phyloP scores from a whole-genome alignment of 148 eudicot genomes.

The Polygonum maritimum region DNA sequence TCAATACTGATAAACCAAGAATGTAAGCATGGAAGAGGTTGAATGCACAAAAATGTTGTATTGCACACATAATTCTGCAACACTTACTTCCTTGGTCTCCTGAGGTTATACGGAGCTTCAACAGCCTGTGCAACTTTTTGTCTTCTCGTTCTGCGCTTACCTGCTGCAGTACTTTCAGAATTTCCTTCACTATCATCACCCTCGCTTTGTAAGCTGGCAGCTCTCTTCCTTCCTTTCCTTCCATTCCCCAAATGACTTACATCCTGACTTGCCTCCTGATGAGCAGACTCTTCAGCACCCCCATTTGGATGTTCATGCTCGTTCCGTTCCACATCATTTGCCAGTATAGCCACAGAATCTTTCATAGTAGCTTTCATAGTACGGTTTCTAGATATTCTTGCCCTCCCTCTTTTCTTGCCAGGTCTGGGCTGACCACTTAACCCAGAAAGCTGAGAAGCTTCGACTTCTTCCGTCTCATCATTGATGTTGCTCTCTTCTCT shows the following conservation, averaged over 20 bases:
- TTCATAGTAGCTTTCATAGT: slow-evolving; percentile 37
- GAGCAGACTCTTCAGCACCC: slow-evolving; percentile 35
- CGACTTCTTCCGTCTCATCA: slow-evolving; percentile 28
- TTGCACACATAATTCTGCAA: neutral
- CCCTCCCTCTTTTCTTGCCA: slow-evolving; percentile 28
- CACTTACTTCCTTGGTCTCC: slow-evolving; percentile 63
- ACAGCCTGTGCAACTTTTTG: slow-evolving; percentile 39
- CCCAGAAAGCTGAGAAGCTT: slow-evolving; percentile 43
- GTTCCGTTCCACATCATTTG: slow-evolving; percentile 28
- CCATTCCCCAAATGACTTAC: slow-evolving; percentile 29
- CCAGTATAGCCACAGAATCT: slow-evolving; percentile 42
- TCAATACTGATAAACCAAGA: neutral
- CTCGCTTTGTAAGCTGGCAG: slow-evolving; percentile 41
- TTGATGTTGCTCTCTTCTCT: slow-evolving; percentile 20
- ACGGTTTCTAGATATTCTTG: slow-evolving; percentile 27
- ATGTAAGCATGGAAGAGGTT: slow-evolving; percentile 1
- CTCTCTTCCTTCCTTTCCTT: slow-evolving; percentile 52
- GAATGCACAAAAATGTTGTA: neutral
- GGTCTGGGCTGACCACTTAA: slow-evolving; percentile 24
- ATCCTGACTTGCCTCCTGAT: slow-evolving; percentile 32
- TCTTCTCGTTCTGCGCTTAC: slow-evolving; percentile 57
- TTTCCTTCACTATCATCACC: slow-evolving; percentile 50
- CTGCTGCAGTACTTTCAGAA: slow-evolving; percentile 48
- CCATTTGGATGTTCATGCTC: slow-evolving; percentile 41
- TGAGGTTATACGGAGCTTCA: slow-evolving; percentile 63